A percentile compares a stretch with the other conserved stretches of the same genome.
These are phyloP conservation scores for Lachnellula suecica DNA, from an alignment of 2,329 filamentous ascomycete species.

Conservation along the genomic window DNA sequence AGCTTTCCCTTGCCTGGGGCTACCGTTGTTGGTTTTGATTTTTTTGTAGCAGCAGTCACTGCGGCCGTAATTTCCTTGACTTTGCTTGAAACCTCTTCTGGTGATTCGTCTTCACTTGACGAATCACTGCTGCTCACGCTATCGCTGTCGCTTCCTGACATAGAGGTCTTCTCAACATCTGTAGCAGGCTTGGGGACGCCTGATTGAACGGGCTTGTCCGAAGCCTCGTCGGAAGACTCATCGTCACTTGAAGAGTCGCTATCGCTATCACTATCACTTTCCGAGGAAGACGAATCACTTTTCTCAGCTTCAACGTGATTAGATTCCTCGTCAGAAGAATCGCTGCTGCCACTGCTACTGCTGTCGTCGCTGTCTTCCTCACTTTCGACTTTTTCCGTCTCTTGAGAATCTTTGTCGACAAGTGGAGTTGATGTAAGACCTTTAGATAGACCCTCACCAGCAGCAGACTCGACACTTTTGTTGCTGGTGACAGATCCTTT, in stretches of 20 bases:
- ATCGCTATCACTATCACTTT: conserved; percentile 14
- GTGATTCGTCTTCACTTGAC: conserved; percentile 38
- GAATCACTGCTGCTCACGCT: conserved; percentile 21
- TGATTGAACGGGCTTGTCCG: conserved; percentile 8
- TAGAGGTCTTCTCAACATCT: conserved; percentile 3
- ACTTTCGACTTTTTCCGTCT: conserved; percentile 21
- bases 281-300: conserved; percentile 15
- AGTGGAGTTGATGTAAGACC: conserved; percentile 25
- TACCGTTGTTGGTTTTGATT: background rate
- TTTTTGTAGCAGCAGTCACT: background rate
- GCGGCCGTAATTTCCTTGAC: conserved; percentile 10
- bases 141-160: conserved; percentile 15
- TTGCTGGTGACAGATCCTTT: conserved; percentile 20
- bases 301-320: conserved; percentile 19
- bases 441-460: conserved; percentile 12
- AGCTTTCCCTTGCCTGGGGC: conserved; percentile 48
- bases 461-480: conserved; percentile 28
- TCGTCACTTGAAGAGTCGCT: conserved; percentile 20
- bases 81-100: conserved; percentile 40
- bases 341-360: conserved; percentile 5
- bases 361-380: conserved; percentile 13
- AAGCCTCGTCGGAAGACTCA: conserved; percentile 16
- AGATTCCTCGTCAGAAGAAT: conserved; percentile 16
- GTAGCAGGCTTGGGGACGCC: conserved; percentile 20
- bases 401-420: conserved; percentile 29